These are phyloP conservation scores for Akanthomyces muscarius DNA, from an alignment of 2,329 filamentous ascomycete species.

Conservation along the genomic window DNA sequence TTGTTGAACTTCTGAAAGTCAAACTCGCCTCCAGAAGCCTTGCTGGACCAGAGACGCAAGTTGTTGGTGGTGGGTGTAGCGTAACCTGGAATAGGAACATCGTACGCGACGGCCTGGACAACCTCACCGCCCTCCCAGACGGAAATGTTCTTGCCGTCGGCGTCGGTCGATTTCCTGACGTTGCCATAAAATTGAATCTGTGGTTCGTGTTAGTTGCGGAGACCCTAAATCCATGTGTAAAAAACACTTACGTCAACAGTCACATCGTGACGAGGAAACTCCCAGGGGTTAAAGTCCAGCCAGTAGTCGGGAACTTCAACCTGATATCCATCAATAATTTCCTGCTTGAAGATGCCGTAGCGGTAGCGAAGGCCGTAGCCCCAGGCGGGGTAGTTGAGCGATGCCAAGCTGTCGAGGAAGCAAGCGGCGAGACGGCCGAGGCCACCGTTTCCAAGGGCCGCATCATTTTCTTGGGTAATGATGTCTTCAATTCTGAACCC, in stretches of 20 bases:
- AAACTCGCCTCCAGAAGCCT: constrained; percentile 94
- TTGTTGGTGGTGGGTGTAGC: constrained; percentile 92
- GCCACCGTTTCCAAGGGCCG: constrained; percentile 92
- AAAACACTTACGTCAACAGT: constrained; percentile 64
- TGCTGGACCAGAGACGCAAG: constrained; percentile 93
- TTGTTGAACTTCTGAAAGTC: constrained; percentile 99
- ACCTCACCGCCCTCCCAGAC: constrained; percentile 92
- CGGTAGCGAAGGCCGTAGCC: constrained; percentile 93
- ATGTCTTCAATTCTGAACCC: constrained; percentile 97
- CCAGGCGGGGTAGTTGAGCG: constrained; percentile 94
- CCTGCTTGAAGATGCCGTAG: constrained; percentile 99
- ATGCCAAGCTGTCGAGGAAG: constrained; percentile 93
- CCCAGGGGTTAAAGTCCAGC: constrained; percentile 99
- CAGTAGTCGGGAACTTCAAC: constrained; percentile 98
- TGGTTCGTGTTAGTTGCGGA: neutral
- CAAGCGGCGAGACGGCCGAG: constrained; percentile 92
- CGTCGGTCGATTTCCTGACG: constrained; percentile 70
- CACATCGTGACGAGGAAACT: constrained; percentile 93
- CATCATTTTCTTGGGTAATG: constrained; percentile 91
- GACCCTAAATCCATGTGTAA: neutral
- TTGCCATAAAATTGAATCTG: constrained; percentile 89
- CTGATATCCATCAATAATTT: constrained; percentile 96
- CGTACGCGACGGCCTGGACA: constrained; percentile 88
- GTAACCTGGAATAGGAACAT: constrained; percentile 88
- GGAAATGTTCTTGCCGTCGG: constrained; percentile 68